A percentile compares a stretch with the other conserved stretches of the same genome.
phyloP scores from a whole-genome alignment of 495 filamentous ascomycete genomes.

The Penicillium pulvis region DNA sequence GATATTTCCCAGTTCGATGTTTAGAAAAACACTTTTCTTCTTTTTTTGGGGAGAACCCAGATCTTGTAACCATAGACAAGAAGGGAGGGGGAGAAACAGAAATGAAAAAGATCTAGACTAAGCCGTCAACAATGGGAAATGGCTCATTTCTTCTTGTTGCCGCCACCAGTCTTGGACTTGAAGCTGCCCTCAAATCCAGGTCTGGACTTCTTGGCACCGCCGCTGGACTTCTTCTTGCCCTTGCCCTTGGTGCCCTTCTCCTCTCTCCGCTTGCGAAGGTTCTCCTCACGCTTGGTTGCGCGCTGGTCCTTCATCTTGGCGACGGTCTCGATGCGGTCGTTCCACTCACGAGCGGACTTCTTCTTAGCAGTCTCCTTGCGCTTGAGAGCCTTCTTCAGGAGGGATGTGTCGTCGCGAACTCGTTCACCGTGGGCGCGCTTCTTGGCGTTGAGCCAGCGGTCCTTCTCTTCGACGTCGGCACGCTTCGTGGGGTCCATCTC shows the following conservation, averaged over 20 bases:
- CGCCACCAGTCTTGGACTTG: conserved; percentile 54
- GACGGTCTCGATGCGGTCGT: conserved; percentile 74
- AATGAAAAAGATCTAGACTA: conserved; percentile 3
- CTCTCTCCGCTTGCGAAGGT: conserved; percentile 81
- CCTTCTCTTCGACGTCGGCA: conserved; percentile 86
- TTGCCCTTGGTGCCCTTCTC: conserved; percentile 64
- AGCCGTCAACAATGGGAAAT: background rate
- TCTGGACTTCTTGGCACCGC: conserved; percentile 63
- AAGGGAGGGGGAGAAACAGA: conserved; percentile 49
- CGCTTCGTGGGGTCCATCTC: conserved; percentile 75
- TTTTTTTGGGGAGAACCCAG: conserved; percentile 29
- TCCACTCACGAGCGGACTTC: conserved; percentile 90
- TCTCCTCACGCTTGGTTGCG: conserved; percentile 87
- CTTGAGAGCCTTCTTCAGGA: conserved; percentile 94
- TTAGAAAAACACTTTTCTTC: conserved; percentile 34
- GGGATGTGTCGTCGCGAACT: conserved; percentile 80
- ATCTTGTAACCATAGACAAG: conserved; percentile 13
- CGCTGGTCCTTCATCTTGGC: conserved; percentile 72
- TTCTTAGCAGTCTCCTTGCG: conserved; percentile 86
- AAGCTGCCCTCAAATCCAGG: conserved; percentile 96
- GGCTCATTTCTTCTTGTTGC: conserved; percentile 47
- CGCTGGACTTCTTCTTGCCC: conserved; percentile 55
- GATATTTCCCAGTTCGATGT: conserved; percentile 36
- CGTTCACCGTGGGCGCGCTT: conserved; percentile 88
- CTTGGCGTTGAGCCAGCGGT: conserved; percentile 88